Conservation (phyloP, 176 grass and related monocot genomes). For the barley (Hordeum vulgare) region DNA sequence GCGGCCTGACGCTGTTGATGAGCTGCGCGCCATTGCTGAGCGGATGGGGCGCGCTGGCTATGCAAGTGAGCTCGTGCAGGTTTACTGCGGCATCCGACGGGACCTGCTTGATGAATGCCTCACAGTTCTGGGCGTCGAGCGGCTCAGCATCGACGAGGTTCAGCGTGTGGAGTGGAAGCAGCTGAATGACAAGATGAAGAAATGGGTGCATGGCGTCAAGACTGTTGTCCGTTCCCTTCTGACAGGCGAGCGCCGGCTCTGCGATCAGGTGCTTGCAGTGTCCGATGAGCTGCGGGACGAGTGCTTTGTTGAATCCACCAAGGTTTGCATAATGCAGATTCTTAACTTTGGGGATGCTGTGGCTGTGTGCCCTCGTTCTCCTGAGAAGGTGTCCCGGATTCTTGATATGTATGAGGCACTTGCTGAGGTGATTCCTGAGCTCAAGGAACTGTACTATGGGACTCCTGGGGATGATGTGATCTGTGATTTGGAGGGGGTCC, state of each 20-base stretch:
- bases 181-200: constrained; percentile 96
- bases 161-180: constrained; percentile 76
- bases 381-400: constrained; percentile 84
- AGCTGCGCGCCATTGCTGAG: constrained; percentile 54
- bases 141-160: constrained; percentile 95
- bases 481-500: constrained; percentile 52
- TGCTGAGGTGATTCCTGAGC: constrained; percentile 70
- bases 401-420: constrained; percentile 95
- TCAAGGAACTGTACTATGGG: constrained; percentile 57
- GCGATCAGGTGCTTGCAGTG: constrained; percentile 56
- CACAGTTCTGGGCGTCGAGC: constrained; percentile 60
- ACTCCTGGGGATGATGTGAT: constrained; percentile 60
- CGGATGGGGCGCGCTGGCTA: constrained; percentile 73
- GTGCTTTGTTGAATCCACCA: constrained; percentile 80
- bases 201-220: constrained; percentile 86
- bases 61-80: constrained; percentile 59
- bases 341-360: constrained; percentile 88
- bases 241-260: constrained; percentile 61
- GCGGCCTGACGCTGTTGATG: constrained; percentile 47
- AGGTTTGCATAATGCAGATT: constrained; percentile 80
- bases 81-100: constrained; percentile 63
- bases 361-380: constrained; percentile 61
- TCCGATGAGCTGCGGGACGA: constrained; percentile 64
- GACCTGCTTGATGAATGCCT: constrained; percentile 88
- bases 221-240: constrained; percentile 61